These are phyloP conservation scores for Carex scoparia DNA, from an alignment of 176 grass and related monocot species.

Conservation along the genomic window DNA sequence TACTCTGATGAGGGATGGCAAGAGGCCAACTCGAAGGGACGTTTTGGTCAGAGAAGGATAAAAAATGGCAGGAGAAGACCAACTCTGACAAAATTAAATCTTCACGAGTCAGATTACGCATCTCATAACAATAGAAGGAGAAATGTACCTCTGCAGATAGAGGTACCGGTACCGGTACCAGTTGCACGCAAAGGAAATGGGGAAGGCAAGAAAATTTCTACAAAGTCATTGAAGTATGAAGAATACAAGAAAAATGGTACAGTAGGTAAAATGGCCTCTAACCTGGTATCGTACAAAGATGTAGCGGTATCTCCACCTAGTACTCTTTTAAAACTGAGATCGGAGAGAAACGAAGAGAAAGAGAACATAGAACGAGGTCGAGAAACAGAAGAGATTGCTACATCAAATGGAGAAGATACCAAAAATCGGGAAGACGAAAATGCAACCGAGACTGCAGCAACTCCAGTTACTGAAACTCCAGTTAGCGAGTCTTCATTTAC, in stretches of 20 bases:
- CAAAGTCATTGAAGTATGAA: conserved; percentile 6
- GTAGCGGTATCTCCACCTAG: conserved; percentile 83
- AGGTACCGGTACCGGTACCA: neutral
- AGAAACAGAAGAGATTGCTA: conserved; percentile 29
- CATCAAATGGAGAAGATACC: conserved; percentile 47
- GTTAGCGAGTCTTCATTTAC: conserved; percentile 20
- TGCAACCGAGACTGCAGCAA: conserved; percentile 38
- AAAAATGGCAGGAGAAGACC: conserved; percentile 45
- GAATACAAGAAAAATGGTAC: conserved; percentile 14
- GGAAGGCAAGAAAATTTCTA: neutral
- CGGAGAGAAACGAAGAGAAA: conserved; percentile 54
- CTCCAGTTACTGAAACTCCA: conserved; percentile 30
- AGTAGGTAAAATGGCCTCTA: conserved; percentile 55
- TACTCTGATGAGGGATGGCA: conserved; percentile 99
- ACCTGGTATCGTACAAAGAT: conserved; percentile 90
- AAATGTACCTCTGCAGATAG: neutral
- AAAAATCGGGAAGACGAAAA: conserved; percentile 38
- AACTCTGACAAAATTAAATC: conserved; percentile 46
- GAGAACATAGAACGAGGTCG: conserved; percentile 23
- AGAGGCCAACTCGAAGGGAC: conserved; percentile 67
- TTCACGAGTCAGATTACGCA: conserved; percentile 38
- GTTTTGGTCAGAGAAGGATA: conserved; percentile 51
- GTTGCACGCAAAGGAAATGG: neutral
- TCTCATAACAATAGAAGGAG: conserved; percentile 14
- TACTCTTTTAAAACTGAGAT: conserved; percentile 61